Conservation (phyloP, 176 grass and related monocot genomes). For the Puccinellia tenuiflora region DNA sequence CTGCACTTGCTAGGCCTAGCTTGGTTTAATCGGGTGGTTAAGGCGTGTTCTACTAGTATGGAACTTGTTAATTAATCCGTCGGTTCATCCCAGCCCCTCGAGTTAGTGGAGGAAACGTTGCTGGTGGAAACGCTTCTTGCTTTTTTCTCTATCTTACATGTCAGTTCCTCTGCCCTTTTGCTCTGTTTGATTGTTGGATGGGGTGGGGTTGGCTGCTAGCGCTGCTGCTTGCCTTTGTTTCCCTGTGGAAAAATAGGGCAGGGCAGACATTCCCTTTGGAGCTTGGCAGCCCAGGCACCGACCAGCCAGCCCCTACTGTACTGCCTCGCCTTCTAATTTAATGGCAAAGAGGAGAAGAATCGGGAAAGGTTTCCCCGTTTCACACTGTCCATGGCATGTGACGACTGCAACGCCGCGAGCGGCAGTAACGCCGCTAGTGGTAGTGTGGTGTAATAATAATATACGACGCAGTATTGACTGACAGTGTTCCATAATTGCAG, state of each 20-base stretch:
- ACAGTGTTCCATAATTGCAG: neutral
- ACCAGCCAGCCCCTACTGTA: neutral
- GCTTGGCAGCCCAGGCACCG: conserved; percentile 14
- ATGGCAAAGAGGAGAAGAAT: neutral
- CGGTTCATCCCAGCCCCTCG: too few species aligned
- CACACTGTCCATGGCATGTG: neutral
- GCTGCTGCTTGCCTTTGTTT: conserved; percentile 25
- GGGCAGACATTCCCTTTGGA: neutral
- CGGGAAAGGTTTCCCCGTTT: neutral
- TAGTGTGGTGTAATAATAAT: neutral
- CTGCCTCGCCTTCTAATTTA: neutral
- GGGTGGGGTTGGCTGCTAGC: neutral
- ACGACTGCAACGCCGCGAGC: neutral
- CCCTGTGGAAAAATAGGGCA: neutral
- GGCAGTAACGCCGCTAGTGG: neutral
- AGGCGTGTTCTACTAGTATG: too few species aligned
- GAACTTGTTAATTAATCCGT: too few species aligned
- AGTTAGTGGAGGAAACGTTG: conserved; percentile 27
- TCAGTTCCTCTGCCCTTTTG: neutral
- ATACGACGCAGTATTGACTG: neutral
- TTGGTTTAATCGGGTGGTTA: too few species aligned
- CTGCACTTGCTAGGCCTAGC: too few species aligned
- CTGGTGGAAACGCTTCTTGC: neutral
- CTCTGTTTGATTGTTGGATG: neutral
- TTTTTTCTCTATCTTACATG: neutral